Percentiles rank a stretch among this genome's conserved stretches.
phyloP scores from a whole-genome alignment of 257 asterid genomes.

The Lithospermum erythrorhizon region DNA sequence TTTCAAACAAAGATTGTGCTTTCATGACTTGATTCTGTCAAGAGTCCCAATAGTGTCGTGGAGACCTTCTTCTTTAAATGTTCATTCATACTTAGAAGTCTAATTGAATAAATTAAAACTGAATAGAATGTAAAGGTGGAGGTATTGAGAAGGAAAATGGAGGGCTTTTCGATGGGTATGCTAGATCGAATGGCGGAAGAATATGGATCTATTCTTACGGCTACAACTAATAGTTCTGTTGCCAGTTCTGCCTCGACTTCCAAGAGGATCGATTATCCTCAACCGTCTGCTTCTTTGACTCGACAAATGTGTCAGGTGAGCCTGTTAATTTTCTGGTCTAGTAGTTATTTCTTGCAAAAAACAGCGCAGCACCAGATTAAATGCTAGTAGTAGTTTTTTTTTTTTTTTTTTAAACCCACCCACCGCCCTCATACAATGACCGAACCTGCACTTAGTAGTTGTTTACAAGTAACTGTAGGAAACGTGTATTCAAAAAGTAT shows the following conservation, averaged over 20 bases:
- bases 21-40: background rate
- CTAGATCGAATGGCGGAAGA: slow-evolving; percentile 44
- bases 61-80: background rate
- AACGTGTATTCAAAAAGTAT: too few relatives aligned
- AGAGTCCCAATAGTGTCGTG: too few relatives aligned
- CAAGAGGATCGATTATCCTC: slow-evolving; percentile 34
- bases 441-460: too few relatives aligned
- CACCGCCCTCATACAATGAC: too few relatives aligned
- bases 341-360: slow-evolving; percentile 8
- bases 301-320: slow-evolving; percentile 32
- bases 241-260: slow-evolving; percentile 67
- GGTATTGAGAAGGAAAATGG: slow-evolving; percentile 31
- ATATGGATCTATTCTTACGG: slow-evolving; percentile 29
- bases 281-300: slow-evolving; percentile 18
- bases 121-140: slow-evolving; percentile 29
- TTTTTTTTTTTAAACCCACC: too few relatives aligned
- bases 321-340: slow-evolving; percentile 11
- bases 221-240: slow-evolving; percentile 33
- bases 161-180: slow-evolving; percentile 39
- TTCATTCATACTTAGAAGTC: background rate
- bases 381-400: too few relatives aligned
- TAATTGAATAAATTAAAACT: background rate
- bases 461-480: too few relatives aligned
- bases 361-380: background rate
- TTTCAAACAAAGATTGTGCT: too few relatives aligned